These are phyloP conservation scores for Clonostachys rosea DNA, from an alignment of 2,329 filamentous ascomycete species.

Conservation along the genomic window DNA sequence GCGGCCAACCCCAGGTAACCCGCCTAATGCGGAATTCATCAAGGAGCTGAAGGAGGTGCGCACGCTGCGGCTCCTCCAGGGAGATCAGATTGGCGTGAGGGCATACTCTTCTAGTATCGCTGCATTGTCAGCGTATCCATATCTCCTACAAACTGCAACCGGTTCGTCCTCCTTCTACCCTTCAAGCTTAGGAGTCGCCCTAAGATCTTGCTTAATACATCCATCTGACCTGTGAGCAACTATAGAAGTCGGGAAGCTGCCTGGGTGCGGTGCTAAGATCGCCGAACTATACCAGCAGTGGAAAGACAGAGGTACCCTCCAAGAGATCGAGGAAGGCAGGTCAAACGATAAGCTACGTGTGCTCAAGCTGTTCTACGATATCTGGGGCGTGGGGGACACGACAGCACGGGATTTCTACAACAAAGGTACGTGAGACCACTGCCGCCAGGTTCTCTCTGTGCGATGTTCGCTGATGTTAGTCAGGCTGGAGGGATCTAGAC, in stretches of 20 bases:
- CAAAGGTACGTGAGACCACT: conserved; percentile 31
- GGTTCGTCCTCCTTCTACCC: conserved; percentile 23
- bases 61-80: conserved; percentile 62
- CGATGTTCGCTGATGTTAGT: neutral
- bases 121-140: conserved; percentile 75
- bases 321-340: conserved; percentile 60
- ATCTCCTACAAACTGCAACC: conserved; percentile 28
- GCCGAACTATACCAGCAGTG: conserved; percentile 75
- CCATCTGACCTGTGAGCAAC: neutral
- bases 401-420: conserved; percentile 80
- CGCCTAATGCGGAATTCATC: conserved; percentile 74
- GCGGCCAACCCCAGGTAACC: conserved; percentile 63
- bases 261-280: conserved; percentile 79
- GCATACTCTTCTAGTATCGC: conserved; percentile 89
- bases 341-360: conserved; percentile 59
- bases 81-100: conserved; percentile 74
- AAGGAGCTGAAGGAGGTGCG: conserved; percentile 70
- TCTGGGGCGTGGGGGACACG: conserved; percentile 86
- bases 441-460: neutral
- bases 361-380: conserved; percentile 70
- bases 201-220: neutral
- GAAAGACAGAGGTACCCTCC: conserved; percentile 52
- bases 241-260: conserved; percentile 52
- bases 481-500: conserved; percentile 75
- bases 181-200: neutral